Evolutionary conservation across 208 protist genomes (phyloP).

Genomic region (Crithidia mellificae): DNA sequence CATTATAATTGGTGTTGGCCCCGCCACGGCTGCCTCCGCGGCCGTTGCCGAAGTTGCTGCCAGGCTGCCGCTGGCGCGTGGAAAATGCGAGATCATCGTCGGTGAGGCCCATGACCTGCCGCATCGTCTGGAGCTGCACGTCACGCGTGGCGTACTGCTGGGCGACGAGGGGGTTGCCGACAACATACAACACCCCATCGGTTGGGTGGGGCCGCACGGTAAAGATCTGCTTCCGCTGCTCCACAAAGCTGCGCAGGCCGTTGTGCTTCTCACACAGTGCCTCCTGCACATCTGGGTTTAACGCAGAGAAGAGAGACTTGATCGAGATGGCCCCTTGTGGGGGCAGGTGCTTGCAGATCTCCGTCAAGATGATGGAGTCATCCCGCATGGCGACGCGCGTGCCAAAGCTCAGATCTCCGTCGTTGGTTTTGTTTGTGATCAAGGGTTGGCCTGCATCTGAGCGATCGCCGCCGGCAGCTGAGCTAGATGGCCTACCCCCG

Average conservation of each 20-base stretch:
- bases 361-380: conserved; percentile 54
- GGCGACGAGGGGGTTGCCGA: conserved; percentile 59
- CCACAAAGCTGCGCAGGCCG: conserved; percentile 69
- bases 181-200: conserved; percentile 65
- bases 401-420: conserved; percentile 54
- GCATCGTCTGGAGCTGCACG: conserved; percentile 72
- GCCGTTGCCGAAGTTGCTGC: conserved; percentile 2
- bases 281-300: conserved; percentile 64
- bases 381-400: conserved; percentile 74
- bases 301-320: conserved; percentile 63
- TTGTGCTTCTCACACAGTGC: conserved; percentile 75
- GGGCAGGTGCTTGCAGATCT: conserved; percentile 60
- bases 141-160: conserved; percentile 57
- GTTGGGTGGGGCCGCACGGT: conserved; percentile 47
- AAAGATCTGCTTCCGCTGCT: conserved; percentile 80
- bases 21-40: conserved; percentile 25
- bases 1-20: conserved; percentile 14
- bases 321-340: conserved; percentile 62
- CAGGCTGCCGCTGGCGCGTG: conserved; percentile 8
- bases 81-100: background rate
- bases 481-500: conserved; percentile 4
- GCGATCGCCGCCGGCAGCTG: background rate
- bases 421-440: conserved; percentile 61
- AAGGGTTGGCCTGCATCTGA: background rate
- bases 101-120: conserved; percentile 65